Evolutionary conservation across 2,329 filamentous ascomycete genomes (phyloP).

Genomic region (Dothideomycetidae sp.): DNA sequence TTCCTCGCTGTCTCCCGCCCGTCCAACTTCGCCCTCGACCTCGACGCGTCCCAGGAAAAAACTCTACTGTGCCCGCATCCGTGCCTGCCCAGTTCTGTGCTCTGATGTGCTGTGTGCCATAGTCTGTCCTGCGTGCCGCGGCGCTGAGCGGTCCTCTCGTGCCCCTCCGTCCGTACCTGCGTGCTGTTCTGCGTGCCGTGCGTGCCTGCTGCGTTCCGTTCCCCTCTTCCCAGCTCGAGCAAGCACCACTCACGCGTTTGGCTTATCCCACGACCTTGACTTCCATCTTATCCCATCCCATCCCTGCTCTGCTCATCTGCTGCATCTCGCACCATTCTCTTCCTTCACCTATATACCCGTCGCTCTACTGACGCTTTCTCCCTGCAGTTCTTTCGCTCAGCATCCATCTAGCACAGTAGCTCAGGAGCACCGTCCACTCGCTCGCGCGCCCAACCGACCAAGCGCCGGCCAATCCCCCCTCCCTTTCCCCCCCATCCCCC

Average conservation of each 20-base stretch:
- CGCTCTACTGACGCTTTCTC: no score
- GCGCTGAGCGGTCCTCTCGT: no score
- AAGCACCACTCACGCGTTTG: background rate
- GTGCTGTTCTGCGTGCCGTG: background rate
- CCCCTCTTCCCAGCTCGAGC: background rate
- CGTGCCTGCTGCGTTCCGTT: background rate
- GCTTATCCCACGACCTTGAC: background rate
- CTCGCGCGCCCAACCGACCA: background rate
- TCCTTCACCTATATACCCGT: no score
- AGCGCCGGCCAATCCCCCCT: conserved; percentile 3
- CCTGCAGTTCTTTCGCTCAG: no score
- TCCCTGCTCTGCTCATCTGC: no score
- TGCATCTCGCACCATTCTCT: no score
- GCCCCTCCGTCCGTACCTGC: background rate
- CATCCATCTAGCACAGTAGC: background rate
- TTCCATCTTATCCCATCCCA: background rate
- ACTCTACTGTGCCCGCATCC: background rate
- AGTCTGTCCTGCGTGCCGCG: no score
- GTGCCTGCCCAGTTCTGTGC: background rate
- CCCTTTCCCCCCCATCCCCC: background rate
- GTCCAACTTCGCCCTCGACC: no score
- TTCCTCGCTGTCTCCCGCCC: no score
- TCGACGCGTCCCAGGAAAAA: background rate
- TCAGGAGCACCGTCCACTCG: background rate
- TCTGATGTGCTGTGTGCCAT: no score